Percentiles rank a stretch among this genome's conserved stretches.
Conservation (phyloP, 129 eudicot genomes). For the Lactuca sativa region DNA sequence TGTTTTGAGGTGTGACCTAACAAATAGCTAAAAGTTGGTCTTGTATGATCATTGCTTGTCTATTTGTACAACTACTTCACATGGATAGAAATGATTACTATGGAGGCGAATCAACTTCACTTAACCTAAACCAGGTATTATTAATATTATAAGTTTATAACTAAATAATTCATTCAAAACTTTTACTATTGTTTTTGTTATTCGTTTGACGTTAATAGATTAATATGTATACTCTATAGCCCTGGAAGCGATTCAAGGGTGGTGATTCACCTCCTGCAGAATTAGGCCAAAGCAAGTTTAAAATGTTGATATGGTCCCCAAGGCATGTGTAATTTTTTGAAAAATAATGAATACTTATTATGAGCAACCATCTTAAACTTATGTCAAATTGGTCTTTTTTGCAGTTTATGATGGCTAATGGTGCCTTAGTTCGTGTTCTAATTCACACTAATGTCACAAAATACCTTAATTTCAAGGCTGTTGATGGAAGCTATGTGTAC, state of each 20-base stretch:
- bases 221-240: slow-evolving; percentile 38
- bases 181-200: background rate
- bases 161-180: too few species aligned
- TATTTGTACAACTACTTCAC: slow-evolving; percentile 52
- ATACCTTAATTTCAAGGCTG: slow-evolving; percentile 74
- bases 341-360: background rate
- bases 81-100: too few species aligned
- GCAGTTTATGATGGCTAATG: too few species aligned
- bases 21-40: background rate
- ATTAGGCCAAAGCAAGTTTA: slow-evolving; percentile 58
- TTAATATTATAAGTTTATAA: too few species aligned
- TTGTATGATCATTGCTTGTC: slow-evolving; percentile 12
- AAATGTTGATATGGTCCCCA: slow-evolving; percentile 70
- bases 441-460: too few species aligned
- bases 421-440: too few species aligned
- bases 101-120: too few species aligned
- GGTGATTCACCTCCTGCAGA: slow-evolving; percentile 46
- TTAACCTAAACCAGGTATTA: too few species aligned
- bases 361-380: too few species aligned
- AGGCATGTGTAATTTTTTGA: slow-evolving; percentile 36
- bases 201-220: background rate
- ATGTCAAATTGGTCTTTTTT: too few species aligned
- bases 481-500: slow-evolving; percentile 72
- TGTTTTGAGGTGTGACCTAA: too few species aligned
- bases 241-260: slow-evolving; percentile 65